phyloP scores from a whole-genome alignment of 768 basidiomycete species.

The Russula brevipes region DNA sequence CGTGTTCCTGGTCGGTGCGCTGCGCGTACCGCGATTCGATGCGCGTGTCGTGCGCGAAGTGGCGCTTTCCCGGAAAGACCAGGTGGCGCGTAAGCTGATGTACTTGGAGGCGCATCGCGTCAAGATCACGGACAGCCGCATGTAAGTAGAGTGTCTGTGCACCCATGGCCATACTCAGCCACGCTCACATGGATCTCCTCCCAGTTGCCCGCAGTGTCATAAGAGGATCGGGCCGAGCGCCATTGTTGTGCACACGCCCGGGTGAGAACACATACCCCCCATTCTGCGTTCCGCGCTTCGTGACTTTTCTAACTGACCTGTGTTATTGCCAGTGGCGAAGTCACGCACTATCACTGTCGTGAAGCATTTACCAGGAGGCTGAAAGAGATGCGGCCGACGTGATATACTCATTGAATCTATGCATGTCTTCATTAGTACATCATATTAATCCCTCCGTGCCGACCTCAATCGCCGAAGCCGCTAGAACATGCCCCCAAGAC shows the following conservation, averaged over 20 bases:
- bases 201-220: constrained; percentile 25
- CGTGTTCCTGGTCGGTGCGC: constrained; percentile 67
- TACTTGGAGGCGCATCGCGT: constrained; percentile 74
- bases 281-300: background rate
- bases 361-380: constrained; percentile 67
- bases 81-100: constrained; percentile 69
- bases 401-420: background rate
- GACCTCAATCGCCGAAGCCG: background rate
- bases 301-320: background rate
- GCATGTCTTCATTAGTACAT: constrained; percentile 8
- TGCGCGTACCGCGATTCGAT: constrained; percentile 65
- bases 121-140: constrained; percentile 85
- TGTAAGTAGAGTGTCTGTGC: constrained; percentile 49
- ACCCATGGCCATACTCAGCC: no score
- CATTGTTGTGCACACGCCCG: constrained; percentile 24
- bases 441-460: background rate
- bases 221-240: constrained; percentile 26
- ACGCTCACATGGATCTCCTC: background rate
- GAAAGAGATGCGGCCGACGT: constrained; percentile 34
- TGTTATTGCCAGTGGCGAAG: constrained; percentile 65
- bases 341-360: constrained; percentile 94
- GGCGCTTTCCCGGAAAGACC: constrained; percentile 69
- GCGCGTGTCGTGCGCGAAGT: constrained; percentile 64
- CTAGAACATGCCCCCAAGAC: background rate
- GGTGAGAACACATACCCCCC: constrained; percentile 11